phyloP scores from a whole-genome alignment of 805 yeast species.

The Barnettozyma populi region DNA sequence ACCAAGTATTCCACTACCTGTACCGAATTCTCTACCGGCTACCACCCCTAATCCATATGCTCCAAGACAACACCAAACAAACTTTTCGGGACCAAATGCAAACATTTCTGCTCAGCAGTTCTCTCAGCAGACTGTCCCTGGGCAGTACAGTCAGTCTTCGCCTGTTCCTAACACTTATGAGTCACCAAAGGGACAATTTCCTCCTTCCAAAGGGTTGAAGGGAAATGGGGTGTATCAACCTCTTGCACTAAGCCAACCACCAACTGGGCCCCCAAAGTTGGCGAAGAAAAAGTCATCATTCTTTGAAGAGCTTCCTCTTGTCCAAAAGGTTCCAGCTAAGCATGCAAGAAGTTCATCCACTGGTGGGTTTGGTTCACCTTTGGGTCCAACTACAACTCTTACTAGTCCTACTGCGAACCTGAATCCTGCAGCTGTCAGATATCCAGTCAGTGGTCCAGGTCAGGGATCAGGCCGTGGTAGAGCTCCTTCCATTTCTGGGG shows the following conservation, averaged over 20 bases:
- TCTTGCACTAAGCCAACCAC: slow-evolving; percentile 1
- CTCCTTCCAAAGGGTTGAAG: background rate
- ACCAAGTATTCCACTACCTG: background rate
- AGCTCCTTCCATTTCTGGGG: background rate
- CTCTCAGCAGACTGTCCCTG: background rate
- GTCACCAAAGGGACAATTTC: background rate
- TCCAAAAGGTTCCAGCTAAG: slow-evolving; percentile 19
- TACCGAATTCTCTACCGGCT: background rate
- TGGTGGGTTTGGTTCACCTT: background rate
- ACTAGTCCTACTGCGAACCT: slow-evolving; percentile 3
- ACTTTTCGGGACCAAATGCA: background rate
- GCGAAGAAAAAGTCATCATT: slow-evolving; percentile 37
- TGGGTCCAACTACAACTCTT: background rate
- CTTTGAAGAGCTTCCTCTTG: slow-evolving; percentile 54
- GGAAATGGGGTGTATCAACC: background rate
- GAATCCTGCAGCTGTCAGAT: background rate
- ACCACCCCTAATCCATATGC: slow-evolving; percentile 1
- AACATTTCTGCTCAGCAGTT: background rate
- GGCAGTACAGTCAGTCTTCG: background rate
- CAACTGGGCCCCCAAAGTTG: slow-evolving; percentile 9
- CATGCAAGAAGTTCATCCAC: slow-evolving; percentile 11
- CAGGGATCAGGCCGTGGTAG: background rate
- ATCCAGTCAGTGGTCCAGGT: background rate
- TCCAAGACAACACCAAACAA: background rate
- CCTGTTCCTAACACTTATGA: background rate